A percentile compares a stretch with the other conserved stretches of the same genome.
Evolutionary conservation across 2,329 filamentous ascomycete species (phyloP).

Genomic region (Pseudocercospora fuligena): DNA sequence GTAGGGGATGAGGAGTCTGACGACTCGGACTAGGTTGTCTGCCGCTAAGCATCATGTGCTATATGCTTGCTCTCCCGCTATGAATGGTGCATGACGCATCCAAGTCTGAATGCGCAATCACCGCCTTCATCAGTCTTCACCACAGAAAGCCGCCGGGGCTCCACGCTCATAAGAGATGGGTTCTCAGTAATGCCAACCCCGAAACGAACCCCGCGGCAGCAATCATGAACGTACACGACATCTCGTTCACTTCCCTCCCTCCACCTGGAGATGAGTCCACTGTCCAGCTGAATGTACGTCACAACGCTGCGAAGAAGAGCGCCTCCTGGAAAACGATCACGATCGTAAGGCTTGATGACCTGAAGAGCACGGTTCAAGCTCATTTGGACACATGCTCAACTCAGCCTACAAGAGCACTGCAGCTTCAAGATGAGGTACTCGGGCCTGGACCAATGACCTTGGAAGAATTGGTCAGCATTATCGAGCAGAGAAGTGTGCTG

Average conservation of each 20-base stretch:
- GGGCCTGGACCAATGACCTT: background rate
- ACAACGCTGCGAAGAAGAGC: background rate
- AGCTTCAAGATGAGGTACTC: conserved; percentile 1
- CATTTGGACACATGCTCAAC: background rate
- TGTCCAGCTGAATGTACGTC: background rate
- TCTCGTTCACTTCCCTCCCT: background rate
- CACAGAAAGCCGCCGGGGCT: background rate
- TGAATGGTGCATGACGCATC: background rate
- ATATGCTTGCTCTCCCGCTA: background rate
- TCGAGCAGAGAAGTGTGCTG: conserved; percentile 2
- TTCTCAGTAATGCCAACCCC: background rate
- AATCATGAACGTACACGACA: conserved; percentile 5
- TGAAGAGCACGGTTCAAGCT: background rate
- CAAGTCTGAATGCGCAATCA: background rate
- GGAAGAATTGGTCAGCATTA: background rate
- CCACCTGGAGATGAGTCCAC: background rate
- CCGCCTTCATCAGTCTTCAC: background rate
- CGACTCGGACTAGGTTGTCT: background rate
- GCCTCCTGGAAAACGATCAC: conserved; percentile 5
- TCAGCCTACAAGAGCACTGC: background rate
- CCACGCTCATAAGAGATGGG: background rate
- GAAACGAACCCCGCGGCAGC: background rate
- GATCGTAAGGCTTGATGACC: background rate
- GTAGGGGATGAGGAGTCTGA: background rate
- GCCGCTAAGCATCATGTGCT: background rate